Evolutionary conservation across 768 basidiomycete species (phyloP), one percentile per base, ranked within the genome.

Genomic region (Imleria badia): DNA sequence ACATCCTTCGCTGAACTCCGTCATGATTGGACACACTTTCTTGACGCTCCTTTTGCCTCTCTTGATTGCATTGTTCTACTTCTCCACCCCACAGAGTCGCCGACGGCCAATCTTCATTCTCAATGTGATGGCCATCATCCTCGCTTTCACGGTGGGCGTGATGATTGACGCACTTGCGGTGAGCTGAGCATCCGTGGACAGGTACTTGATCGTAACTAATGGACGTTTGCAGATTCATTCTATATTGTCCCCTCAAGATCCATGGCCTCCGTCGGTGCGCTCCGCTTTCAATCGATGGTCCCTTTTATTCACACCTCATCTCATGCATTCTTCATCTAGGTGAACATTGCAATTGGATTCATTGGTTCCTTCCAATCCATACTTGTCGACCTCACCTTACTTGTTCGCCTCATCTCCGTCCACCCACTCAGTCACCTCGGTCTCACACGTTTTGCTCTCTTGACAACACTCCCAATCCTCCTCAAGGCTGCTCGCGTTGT

Each of bases 1-100:
- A 38, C 58, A 59, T 10, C 62, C 64, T 23, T 58, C 63, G 7
- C 20, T 71, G 7, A 59, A 59, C 22, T 54, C 63, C 22, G 38
- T 72, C 34, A 60, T 73, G 56, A 64, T 73, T 29, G 61, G 61
- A 2, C 67, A 71, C 35, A 64, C 69, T 0, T 69, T 74, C 48
- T 49, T 67, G 31, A 60, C 66, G 4, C 60, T 73, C 13, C 67
- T 70, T 6, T n/a, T 71, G 2, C 65, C 69, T 33, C 70, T 71
- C 54, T 43, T 70, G 10, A 55, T 66, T 10, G 69, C 70, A 13
- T 30, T 71, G 35, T 66, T 71, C 51, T 66, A 68, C 48, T 71
- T 63, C 26, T 72, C 70, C 7, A 70, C 62, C 5, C 54, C 60
- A 0, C 51, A 59, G 33, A 59, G 66, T 19, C 64, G 70, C 19